Conservation (phyloP, 2,329 filamentous ascomycete genomes). For the Exophiala bonariae region DNA sequence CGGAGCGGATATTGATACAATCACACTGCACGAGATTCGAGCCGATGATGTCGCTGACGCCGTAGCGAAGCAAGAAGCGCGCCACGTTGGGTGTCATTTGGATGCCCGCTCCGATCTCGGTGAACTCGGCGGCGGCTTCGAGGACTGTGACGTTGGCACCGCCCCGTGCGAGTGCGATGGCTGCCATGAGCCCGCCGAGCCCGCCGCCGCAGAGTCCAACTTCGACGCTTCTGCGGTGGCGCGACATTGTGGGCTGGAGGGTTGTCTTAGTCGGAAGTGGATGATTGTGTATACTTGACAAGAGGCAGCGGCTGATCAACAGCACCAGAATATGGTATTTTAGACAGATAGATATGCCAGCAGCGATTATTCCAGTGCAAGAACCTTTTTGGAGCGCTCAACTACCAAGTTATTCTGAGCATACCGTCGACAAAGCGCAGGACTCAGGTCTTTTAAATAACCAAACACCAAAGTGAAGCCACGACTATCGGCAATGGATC, state of each 20-base stretch:
- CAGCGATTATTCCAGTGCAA: too few species aligned
- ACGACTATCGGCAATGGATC: too few species aligned
- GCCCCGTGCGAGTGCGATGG: slow-evolving; percentile 42
- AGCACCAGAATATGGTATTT: too few species aligned
- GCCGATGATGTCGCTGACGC: slow-evolving; percentile 41
- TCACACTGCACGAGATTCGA: slow-evolving; percentile 40
- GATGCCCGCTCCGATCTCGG: slow-evolving; percentile 37
- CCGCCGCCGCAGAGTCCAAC: slow-evolving; percentile 38
- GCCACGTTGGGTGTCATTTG: slow-evolving; percentile 26
- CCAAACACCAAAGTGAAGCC: too few species aligned
- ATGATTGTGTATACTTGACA: too few species aligned
- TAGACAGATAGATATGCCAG: too few species aligned
- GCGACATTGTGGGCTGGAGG: not conserved
- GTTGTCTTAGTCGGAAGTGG: not conserved
- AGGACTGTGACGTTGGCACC: slow-evolving; percentile 42
- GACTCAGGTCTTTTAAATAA: too few species aligned
- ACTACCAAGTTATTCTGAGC: too few species aligned
- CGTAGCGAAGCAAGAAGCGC: slow-evolving; percentile 41
- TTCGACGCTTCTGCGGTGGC: slow-evolving; percentile 7
- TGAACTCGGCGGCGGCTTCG: slow-evolving; percentile 41
- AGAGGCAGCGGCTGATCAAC: too few species aligned
- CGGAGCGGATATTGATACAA: slow-evolving; percentile 37
- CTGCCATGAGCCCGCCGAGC: slow-evolving; percentile 43
- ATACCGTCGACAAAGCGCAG: too few species aligned
- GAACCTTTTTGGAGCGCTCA: too few species aligned